A percentile compares a stretch with the other conserved stretches of the same genome.
phyloP scores from a whole-genome alignment of 176 grass and related monocot genomes.

The Oryza meyeriana region DNA sequence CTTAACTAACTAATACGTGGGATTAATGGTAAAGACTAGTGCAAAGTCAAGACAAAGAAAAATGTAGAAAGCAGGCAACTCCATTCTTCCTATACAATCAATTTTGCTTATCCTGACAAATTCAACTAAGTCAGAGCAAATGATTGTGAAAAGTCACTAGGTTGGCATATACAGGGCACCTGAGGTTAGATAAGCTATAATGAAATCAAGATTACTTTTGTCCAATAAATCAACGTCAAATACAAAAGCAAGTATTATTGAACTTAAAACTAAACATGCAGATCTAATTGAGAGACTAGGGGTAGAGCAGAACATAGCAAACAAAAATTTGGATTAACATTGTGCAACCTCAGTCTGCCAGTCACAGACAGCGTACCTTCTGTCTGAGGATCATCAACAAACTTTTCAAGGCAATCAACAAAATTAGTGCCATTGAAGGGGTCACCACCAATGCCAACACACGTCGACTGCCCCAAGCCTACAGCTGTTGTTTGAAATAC shows the following conservation, averaged over 20 bases:
- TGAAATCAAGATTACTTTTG: background rate
- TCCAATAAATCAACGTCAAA: conserved; percentile 1
- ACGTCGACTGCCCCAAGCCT: conserved; percentile 94
- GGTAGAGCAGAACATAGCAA: background rate
- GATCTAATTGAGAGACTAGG: background rate
- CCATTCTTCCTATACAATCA: background rate
- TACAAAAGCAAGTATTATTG: background rate
- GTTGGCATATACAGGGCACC: background rate
- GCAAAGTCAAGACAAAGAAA: background rate
- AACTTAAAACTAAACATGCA: background rate
- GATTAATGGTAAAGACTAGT: background rate
- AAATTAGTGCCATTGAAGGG: conserved; percentile 98
- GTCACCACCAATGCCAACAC: conserved; percentile 96
- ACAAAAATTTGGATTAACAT: background rate
- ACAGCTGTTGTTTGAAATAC: conserved; percentile 98
- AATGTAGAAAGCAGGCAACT: background rate
- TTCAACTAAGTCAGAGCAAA: background rate
- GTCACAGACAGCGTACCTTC: conserved; percentile 62
- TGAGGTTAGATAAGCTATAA: background rate
- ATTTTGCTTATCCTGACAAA: background rate
- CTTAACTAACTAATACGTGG: background rate
- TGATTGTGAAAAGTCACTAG: background rate
- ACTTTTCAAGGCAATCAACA: conserved; percentile 93
- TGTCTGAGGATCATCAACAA: conserved; percentile 96
- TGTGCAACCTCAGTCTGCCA: background rate